Base-by-base conservation (phyloP, 179 eudicot species). In the Silene vulgaris region DNA sequence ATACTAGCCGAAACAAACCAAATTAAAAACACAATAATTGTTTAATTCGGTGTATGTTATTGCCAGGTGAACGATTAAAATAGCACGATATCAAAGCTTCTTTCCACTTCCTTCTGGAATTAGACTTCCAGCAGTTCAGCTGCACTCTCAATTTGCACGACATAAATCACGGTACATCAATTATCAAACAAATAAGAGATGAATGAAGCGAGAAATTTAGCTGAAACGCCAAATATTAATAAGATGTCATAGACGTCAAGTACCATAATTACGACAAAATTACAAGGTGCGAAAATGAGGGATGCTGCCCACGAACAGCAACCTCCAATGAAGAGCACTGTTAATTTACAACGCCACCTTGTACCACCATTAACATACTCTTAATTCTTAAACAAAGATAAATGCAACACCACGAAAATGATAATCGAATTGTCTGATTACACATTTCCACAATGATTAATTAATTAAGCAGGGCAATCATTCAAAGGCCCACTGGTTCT, bases 401-500 rank as follows among this genome's bases (percentile, higher is more conserved):
- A 45, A 45, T 11, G 14, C 35, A 26, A 29, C 40, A 61, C 7
- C 37, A 67, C 56, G 61, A 19, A 21, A 43, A 62, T 70, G 30
- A 63, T 75, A 65, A 79, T 48, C 65, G 64, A 70, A 74, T 50
- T 57, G 59, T 61, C 56, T 30, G 28, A 21, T 52, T 30, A 56
- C 20, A 56, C 64, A 5, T 50, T 71, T 54, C 32, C 62, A 73
- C 48, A 48, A 2, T 26, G 16, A 45, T 61, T 5, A 17, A 50
- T 4, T 17, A 1, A 9, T 45, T 20, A 8, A 21, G 37, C 28
- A 0, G 66, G 50, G n/a, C 56, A 0, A 23, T 80, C 74, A 82
- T 72, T 79, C 85, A 30, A 84, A 84, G 16, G 87, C 87, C 87
- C 85, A 84, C 17, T 82, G 80, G 59, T 82, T 79, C 82, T 82